A percentile compares a stretch with the other conserved stretches of the same genome.
Conservation (phyloP, 1,284 basidiomycete species). For the Schizophyllum commune region DNA sequence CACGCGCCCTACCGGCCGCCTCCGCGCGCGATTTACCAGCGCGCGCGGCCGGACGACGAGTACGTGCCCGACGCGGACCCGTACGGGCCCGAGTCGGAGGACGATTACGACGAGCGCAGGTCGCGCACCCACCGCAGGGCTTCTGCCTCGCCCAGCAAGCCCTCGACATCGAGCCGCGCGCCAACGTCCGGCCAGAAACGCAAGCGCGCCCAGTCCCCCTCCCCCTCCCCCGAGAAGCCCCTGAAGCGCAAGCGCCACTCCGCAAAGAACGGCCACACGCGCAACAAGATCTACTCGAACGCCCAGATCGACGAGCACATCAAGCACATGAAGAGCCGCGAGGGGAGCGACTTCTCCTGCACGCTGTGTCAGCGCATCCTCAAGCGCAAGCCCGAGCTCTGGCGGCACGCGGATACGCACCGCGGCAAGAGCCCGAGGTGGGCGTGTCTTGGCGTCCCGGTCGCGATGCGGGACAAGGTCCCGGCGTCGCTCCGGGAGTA, state of each 20-base stretch:
- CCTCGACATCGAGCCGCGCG: slow-evolving; percentile 8
- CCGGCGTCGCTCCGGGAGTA: neutral
- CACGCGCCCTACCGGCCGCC: neutral
- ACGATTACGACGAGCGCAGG: too few species aligned
- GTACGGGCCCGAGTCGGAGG: slow-evolving; percentile 13
- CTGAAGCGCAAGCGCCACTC: slow-evolving; percentile 23
- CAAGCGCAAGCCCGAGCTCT: slow-evolving; percentile 42
- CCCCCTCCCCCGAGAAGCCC: slow-evolving; percentile 9
- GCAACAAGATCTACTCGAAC: slow-evolving; percentile 26
- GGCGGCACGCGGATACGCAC: slow-evolving; percentile 46
- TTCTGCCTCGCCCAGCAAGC: slow-evolving; percentile 5
- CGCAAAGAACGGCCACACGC: slow-evolving; percentile 20
- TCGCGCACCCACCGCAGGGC: slow-evolving; percentile 10
- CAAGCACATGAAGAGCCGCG: slow-evolving; percentile 15
- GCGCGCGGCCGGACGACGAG: slow-evolving; percentile 20
- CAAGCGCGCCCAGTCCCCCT: slow-evolving; percentile 1
- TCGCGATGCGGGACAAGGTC: slow-evolving; percentile 22
- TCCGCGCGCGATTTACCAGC: too few species aligned
- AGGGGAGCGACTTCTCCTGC: slow-evolving; percentile 26
- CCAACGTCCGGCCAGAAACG: slow-evolving; percentile 6
- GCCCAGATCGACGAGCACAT: slow-evolving; percentile 14
- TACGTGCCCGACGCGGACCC: slow-evolving; percentile 21
- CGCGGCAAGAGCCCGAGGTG: slow-evolving; percentile 21
- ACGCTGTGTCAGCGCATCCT: slow-evolving; percentile 21
- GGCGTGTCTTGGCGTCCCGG: slow-evolving; percentile 35